Base-by-base conservation (phyloP, 2,329 filamentous ascomycete species). In the Aspergillus phoenicis region DNA sequence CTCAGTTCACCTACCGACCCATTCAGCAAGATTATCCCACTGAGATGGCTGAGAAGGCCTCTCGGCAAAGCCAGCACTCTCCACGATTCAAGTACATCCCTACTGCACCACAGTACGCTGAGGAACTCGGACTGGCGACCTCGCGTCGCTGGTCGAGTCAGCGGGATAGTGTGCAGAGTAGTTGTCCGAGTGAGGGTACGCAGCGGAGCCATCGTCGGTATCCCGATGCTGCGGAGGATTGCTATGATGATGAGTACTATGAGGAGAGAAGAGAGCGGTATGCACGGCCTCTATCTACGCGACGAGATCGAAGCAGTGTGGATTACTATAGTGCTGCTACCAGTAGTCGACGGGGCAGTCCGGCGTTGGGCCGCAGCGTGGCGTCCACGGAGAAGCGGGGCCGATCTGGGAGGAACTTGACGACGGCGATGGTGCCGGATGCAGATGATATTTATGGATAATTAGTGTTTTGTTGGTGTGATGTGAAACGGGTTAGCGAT, bases 391-490 rank as follows among this genome's bases (percentile, higher is more conserved):
- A 43, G 17, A 13, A 22, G 36, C 58, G 66, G 47, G 58, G 59
- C 36, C 72, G 67, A 17, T 64, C 66, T 24, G 52, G 67, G 38
- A 69, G 62, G 52, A 62, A 68, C 10, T 62, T 76, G 68, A 76
- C 75, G 41, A 62, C 71, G 57, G 66, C 69, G 0, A 77, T 77
- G 75, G 75, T 77, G 5, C 73, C 74, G 22, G 70, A 75, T 58
- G 63, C 70, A 10, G 75, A 77, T 8, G 74, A 77, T 39, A 66
- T 77, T 22, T 77, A 74, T 60, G 70, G 71, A 55, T 77, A 68
- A 62, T 72, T 33, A 53, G 8, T 47, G 30, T 41, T 58, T 11
- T 38, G 33, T 48, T 38, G 53, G 56, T 52, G 33, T 45, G 24
- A n/a, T 49, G 28, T 41, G 45, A 28, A 8, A 3, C 22, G 45